A percentile compares a stretch with the other conserved stretches of the same genome.
Conservation (phyloP, 495 filamentous ascomycete species). For the Durotheca rogersii region DNA sequence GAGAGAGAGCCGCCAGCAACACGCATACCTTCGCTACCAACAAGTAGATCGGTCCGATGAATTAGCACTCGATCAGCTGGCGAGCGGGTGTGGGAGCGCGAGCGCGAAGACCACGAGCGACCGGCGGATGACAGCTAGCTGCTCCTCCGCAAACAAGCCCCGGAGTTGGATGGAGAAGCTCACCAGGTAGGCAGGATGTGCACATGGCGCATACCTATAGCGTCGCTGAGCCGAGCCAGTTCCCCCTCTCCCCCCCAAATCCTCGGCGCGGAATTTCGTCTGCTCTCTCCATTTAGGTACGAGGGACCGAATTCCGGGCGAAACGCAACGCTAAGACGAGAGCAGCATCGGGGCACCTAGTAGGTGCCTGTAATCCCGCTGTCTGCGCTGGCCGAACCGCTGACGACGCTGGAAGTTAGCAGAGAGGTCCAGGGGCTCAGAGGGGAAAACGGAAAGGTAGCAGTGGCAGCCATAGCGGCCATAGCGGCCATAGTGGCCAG, state of each 20-base stretch:
- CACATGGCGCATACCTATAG: no score
- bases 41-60: constrained; percentile 20
- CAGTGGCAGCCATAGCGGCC: no score
- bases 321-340: constrained; percentile 14
- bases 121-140: constrained; percentile 30
- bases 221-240: no score
- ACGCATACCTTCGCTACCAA: no score
- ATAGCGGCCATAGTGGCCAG: no score
- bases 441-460: constrained; percentile 9
- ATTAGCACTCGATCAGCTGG: constrained; percentile 29
- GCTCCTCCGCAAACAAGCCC: constrained; percentile 20
- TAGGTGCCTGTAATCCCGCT: constrained; percentile 9
- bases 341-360: no score
- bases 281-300: background rate
- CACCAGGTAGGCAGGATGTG: constrained; percentile 30
- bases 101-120: constrained; percentile 34
- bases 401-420: constrained; percentile 5
- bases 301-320: constrained; percentile 1
- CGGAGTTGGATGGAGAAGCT: constrained; percentile 23
- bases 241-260: no score
- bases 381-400: no score
- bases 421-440: background rate
- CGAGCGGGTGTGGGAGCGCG: constrained; percentile 29
- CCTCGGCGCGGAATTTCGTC: constrained; percentile 14
- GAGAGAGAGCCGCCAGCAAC: no score